Evolutionary conservation across 257 asterid species (phyloP), one percentile per base, ranked within the genome.

Genomic region (Linaria vulgaris): DNA sequence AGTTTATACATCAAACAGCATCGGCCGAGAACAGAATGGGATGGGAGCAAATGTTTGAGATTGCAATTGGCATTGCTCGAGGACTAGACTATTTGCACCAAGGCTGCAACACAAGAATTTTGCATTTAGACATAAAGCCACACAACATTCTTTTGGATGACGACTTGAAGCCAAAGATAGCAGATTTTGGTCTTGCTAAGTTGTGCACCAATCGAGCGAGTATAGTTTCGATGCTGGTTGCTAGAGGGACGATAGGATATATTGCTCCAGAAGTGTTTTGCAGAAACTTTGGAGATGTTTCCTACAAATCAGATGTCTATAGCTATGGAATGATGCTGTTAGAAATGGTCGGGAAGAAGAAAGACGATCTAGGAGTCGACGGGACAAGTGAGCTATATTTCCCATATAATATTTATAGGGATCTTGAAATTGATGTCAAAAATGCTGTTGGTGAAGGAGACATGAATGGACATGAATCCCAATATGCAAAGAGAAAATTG

Each of bases 41-140:
- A 2, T 59, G 74, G 73, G 34, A 43, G 31, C 49, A 50, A 1
- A 0, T 70, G 3, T 59, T 43, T 2, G 38, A 73, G 21, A 76
- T 80, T 2, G 31, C 78, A 25, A 5, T 76, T 11, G 80, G 85
- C 1, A 61, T 71, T 20, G 85, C 85, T 9, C 66, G 71, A 1
- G 84, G 81, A 15, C 51, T 76, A 13, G 84, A 76, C 19, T 79
- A 79, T 54, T 67, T 78, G 63, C 83, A 74, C 12, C 65, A 47
- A 7, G 75, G 70, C 7, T 74, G 78, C 61, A 56, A 30, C 12
- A 56, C 61, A 9, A 15, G 61, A 30, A 56, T 56, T 56, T 22
- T 22, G 5, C 10, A 34, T 34, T 34, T 34, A 34, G 41, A 34
- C 10, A 34, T 34, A 34, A 34, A 34, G 41, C 41, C 41, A 3